Base-by-base conservation (phyloP, 2,329 filamentous ascomycete genomes). In the Colletotrichum sp. region DNA sequence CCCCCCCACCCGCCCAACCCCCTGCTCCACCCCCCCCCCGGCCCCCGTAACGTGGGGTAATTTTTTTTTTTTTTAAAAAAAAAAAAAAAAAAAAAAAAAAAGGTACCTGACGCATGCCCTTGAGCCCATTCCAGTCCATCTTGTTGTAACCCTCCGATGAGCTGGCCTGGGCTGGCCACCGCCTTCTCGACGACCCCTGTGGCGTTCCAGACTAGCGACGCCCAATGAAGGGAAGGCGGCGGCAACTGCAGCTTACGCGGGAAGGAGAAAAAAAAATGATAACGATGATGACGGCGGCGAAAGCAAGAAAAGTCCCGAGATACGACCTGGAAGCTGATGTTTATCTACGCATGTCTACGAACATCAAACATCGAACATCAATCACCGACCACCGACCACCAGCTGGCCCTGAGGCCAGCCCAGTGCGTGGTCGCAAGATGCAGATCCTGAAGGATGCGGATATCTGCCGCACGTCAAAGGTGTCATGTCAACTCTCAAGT, bases 201-300 rank as follows among this genome's bases (percentile, higher is more conserved):
- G 73, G 73, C 73, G 73, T 70, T 61, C 57, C 64, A 59, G 32
- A 64, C 73, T 75, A 75, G 69, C 70, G 69, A 75, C 68, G 68
- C 68, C 68, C 39, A 72, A 72, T 66, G 34, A 61, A 75, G 52
- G 30, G 36, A 72, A 52, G 44, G 44, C 44, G 44, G 44, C 44
- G 36, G 63, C 63, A 57, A 66, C 28, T 39, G 72, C 48, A 66
- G 48, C 59, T 74, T 59, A 36, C 60, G 63, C 44, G 30, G 39
- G 61, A 34, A 60, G 36, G 55, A 57, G 60, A 74, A 39, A 69
- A 66, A 19, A 64, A 75, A 57, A 30, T 60, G 72, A 79, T 30
- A 78, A 72, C 59, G 71, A 30, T 44, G 52, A 52, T 22, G 32
- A 36, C 28, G 32, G 34, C 15, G 48, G 32, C 22, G n/a, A 75